Percentiles rank a stretch among this genome's conserved stretches.
Conservation (phyloP, 2,329 filamentous ascomycete genomes). For the Fonsecaea monophora region DNA sequence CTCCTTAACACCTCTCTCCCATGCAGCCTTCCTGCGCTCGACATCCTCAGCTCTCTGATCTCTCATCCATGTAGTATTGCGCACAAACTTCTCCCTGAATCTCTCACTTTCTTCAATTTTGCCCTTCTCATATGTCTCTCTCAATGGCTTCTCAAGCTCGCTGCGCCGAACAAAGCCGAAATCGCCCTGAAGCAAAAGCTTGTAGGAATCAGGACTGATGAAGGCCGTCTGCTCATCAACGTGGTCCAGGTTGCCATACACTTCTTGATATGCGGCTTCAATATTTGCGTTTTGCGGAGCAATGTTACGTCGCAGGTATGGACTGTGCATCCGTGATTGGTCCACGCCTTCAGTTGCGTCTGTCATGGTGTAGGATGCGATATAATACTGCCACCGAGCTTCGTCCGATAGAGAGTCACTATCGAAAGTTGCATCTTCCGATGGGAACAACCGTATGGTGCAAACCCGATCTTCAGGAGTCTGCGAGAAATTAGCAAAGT, state of each 20-base stretch:
- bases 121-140: slow-evolving; percentile 41
- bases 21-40: slow-evolving; percentile 43
- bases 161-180: slow-evolving; percentile 63
- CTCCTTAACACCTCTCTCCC: slow-evolving; percentile 38
- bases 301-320: slow-evolving; percentile 74
- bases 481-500: slow-evolving; percentile 53
- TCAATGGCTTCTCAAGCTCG: slow-evolving; percentile 44
- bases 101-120: slow-evolving; percentile 54
- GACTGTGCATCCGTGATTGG: slow-evolving; percentile 69
- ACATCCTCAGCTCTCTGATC: slow-evolving; percentile 58
- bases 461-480: slow-evolving; percentile 72
- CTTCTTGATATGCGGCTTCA: slow-evolving; percentile 67
- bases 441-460: slow-evolving; percentile 82
- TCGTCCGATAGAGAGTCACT: slow-evolving; percentile 70
- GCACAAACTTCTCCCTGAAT: slow-evolving; percentile 61
- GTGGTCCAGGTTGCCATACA: slow-evolving; percentile 61
- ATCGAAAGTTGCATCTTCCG: slow-evolving; percentile 80
- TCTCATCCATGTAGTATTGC: slow-evolving; percentile 60
- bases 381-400: slow-evolving; percentile 89
- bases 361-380: slow-evolving; percentile 86
- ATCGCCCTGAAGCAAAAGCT: slow-evolving; percentile 73
- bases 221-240: slow-evolving; percentile 73
- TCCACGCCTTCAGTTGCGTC: slow-evolving; percentile 84
- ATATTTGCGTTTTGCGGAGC: slow-evolving; percentile 68
- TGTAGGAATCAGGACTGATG: slow-evolving; percentile 78